Percentiles rank a stretch among this genome's conserved stretches.
These are phyloP conservation scores for Kodamaea fukazawae DNA, from an alignment of 805 yeast genomes.

Conservation along the genomic window DNA sequence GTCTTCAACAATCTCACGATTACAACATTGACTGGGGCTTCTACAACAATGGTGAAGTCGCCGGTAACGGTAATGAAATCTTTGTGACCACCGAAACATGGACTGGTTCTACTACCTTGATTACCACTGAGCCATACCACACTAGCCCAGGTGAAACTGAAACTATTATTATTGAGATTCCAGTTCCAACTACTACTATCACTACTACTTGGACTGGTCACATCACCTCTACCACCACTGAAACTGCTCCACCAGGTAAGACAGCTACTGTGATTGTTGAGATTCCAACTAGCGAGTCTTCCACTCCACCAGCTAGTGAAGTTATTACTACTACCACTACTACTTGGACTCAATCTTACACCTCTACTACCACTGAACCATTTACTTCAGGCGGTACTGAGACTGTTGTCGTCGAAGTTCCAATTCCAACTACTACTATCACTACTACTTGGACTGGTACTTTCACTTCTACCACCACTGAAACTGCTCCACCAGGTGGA, in stretches of 20 bases:
- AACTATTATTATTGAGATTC: conserved; percentile 14
- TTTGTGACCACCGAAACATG: conserved; percentile 13
- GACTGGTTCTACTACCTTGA: conserved; percentile 11
- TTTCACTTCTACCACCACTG: conserved; percentile 10
- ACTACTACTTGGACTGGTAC: conserved; percentile 13
- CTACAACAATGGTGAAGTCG: conserved; percentile 12
- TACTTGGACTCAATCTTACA: conserved; percentile 13
- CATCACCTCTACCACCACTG: conserved; percentile 10
- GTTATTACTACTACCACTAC: conserved; percentile 9
- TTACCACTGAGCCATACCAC: conserved; percentile 9
- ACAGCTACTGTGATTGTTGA: conserved; percentile 13
- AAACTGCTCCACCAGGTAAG: conserved; percentile 9
- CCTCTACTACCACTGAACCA: conserved; percentile 10
- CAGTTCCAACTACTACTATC: conserved; percentile 11
- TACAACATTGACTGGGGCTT: conserved; percentile 6
- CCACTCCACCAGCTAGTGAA: neutral
- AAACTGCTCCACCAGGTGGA: conserved; percentile 9
- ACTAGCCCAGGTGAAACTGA: conserved; percentile 8
- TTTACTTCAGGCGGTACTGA: conserved; percentile 8
- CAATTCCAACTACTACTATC: conserved; percentile 11
- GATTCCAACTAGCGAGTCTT: conserved; percentile 11
- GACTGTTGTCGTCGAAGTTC: conserved; percentile 14
- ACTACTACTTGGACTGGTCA: conserved; percentile 13
- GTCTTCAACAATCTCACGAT: no score
- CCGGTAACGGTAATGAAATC: neutral